Evolutionary conservation across 1,139 yeast genomes (phyloP).

Genomic region (Geotrichum bryndzae): DNA sequence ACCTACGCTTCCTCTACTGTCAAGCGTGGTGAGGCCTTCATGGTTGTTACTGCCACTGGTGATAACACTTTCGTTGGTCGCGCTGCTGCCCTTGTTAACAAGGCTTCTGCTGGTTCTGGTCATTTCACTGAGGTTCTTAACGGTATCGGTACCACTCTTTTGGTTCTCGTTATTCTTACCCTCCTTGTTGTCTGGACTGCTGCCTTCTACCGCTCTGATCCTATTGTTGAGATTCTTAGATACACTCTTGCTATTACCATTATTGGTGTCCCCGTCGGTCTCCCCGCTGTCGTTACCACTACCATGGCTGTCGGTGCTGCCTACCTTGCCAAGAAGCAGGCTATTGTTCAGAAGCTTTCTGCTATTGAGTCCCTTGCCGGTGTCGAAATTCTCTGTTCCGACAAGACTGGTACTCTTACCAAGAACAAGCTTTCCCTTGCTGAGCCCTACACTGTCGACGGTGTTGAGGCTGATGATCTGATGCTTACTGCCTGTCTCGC

Average conservation of each 20-base stretch:
- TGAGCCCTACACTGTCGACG: constrained; percentile 99
- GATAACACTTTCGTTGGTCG: constrained; percentile 89
- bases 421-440: constrained; percentile 93
- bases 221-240: constrained; percentile 85
- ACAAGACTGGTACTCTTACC: constrained; percentile 98
- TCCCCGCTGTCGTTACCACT: constrained; percentile 98
- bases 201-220: constrained; percentile 89
- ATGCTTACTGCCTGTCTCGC: constrained; percentile 98
- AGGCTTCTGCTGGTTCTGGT: constrained; percentile 91
- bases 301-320: constrained; percentile 99
- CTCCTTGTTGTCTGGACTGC: constrained; percentile 89
- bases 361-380: constrained; percentile 98
- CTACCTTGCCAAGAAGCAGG: constrained; percentile 96
- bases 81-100: constrained; percentile 95
- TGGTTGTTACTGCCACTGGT: constrained; percentile 95
- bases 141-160: constrained; percentile 92
- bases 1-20: constrained; percentile 93
- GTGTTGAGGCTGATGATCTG: constrained; percentile 95
- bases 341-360: constrained; percentile 95
- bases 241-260: constrained; percentile 91
- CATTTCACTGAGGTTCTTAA: constrained; percentile 96
- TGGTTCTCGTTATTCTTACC: constrained; percentile 83
- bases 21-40: constrained; percentile 94
- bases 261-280: constrained; percentile 99
- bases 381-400: constrained; percentile 98